These are phyloP conservation scores for Crithidia brevicula DNA, from an alignment of 208 protist species.

Conservation along the genomic window DNA sequence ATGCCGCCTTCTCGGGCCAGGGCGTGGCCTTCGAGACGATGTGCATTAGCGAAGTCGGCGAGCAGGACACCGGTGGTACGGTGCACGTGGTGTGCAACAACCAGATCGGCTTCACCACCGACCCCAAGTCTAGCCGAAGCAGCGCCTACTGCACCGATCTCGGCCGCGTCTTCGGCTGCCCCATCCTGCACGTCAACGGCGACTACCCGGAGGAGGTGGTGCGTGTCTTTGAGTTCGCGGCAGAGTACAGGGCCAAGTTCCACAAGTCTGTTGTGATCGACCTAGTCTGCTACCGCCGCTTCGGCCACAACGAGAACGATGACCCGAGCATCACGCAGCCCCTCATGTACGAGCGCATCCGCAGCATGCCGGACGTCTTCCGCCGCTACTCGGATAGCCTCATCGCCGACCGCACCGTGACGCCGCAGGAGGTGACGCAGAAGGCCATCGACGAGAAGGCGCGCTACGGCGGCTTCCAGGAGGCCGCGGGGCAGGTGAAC, in stretches of 20 bases:
- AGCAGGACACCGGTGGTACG: conserved; percentile 96
- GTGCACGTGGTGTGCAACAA: conserved; percentile 99
- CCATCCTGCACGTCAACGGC: conserved; percentile 98
- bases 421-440: conserved; percentile 58
- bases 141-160: conserved; percentile 98
- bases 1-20: conserved; percentile 98
- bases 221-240: conserved; percentile 91
- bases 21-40: conserved; percentile 98
- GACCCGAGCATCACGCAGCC: conserved; percentile 98
- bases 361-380: conserved; percentile 85
- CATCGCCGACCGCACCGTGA: conserved; percentile 81
- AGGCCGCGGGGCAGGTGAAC: conserved; percentile 61
- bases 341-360: conserved; percentile 95
- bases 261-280: conserved; percentile 96
- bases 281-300: conserved; percentile 97
- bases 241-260: conserved; percentile 94
- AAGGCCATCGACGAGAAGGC: conserved; percentile 80
- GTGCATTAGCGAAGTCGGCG: conserved; percentile 91
- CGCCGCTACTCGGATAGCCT: conserved; percentile 81
- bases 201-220: conserved; percentile 96
- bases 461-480: conserved; percentile 80
- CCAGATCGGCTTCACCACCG: conserved; percentile 99
- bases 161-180: conserved; percentile 94
- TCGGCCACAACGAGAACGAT: conserved; percentile 98
- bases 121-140: conserved; percentile 95